A percentile compares a stretch with the other conserved stretches of the same genome.
Evolutionary conservation across 2,329 filamentous ascomycete genomes (phyloP).

Genomic region (Sporothrix pseudoabietina): DNA sequence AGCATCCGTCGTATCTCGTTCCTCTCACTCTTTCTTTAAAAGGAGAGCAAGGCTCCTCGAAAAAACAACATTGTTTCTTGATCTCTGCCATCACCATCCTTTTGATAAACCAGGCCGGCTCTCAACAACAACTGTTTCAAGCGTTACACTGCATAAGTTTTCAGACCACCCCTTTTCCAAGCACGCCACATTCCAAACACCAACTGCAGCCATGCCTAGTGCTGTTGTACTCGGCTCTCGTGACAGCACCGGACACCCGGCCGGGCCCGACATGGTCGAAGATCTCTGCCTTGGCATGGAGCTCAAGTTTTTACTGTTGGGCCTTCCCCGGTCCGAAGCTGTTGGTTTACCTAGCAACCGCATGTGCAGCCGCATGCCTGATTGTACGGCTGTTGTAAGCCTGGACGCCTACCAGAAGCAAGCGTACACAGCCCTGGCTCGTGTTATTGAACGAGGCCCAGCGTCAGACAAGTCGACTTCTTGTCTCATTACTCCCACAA

Average conservation of each 20-base stretch:
- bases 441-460: slow-evolving; percentile 35
- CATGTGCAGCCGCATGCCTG: slow-evolving; percentile 5
- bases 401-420: slow-evolving; percentile 31
- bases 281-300: slow-evolving; percentile 41
- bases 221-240: not conserved
- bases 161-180: not conserved
- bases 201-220: slow-evolving; percentile 27
- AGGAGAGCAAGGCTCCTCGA: not conserved
- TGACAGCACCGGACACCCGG: not conserved
- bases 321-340: slow-evolving; percentile 33
- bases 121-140: too few relatives aligned
- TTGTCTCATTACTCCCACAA: not conserved
- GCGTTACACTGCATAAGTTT: not conserved
- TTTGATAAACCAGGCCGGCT: not conserved
- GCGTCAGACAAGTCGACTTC: slow-evolving; percentile 2
- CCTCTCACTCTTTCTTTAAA: not conserved
- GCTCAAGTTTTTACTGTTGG: slow-evolving; percentile 41
- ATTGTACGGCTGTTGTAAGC: not conserved
- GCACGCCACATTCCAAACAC: not conserved
- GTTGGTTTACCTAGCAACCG: slow-evolving; percentile 11
- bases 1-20: not conserved
- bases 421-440: slow-evolving; percentile 37
- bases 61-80: not conserved
- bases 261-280: slow-evolving; percentile 33
- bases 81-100: not conserved